Base-by-base conservation (phyloP, 495 filamentous ascomycete genomes). In the Aspergillus sclerotioniger region DNA sequence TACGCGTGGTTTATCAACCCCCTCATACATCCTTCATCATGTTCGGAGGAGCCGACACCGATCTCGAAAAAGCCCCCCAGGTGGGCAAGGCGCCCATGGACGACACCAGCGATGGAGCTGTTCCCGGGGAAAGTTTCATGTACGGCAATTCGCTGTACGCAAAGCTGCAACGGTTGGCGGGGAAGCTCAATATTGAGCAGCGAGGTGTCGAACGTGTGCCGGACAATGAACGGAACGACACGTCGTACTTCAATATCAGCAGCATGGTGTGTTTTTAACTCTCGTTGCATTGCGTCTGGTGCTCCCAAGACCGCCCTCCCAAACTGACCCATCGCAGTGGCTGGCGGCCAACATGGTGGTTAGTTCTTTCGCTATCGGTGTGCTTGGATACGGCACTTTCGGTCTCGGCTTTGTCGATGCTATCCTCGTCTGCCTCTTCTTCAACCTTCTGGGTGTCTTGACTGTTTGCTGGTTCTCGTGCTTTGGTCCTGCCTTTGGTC, bases 301-400 rank as follows among this genome's bases (percentile, higher is more conserved):
- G 19, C 7, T 41, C 32, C 32, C 57, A 53, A 51, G 55, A 55
- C 45, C 55, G 57, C 50, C 12, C 51, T 41, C 50, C 59, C 53
- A 47, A 52, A 66, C 67, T 72, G 62, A 72, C 69, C 61, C 59
- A 52, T 52, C 51, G 62, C 66, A 92, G 90, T 93, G 90, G 90
- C 70, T 91, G 51, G 87, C 89, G 0, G 87, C 88, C 58, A 93
- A 93, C 72, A 88, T 93, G 86, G 87, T 90, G 51, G 85, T 92
- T 47, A 87, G 86, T 37, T 87, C 89, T 13, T 93, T 95, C 63
- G 89, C 90, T 32, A 85, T 95, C 58, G 90, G 90, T 53, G 86
- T 87, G 3, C 77, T 93, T 6, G 85, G 79, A n/a, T 75, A 84
- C 35, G 80, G 84, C 1, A 70, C 87, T 47, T 93, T 90, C 71